Evolutionary conservation across 2,329 filamentous ascomycete genomes (phyloP).

Genomic region (Ophiognomonia clavigignenti-juglandacearum): DNA sequence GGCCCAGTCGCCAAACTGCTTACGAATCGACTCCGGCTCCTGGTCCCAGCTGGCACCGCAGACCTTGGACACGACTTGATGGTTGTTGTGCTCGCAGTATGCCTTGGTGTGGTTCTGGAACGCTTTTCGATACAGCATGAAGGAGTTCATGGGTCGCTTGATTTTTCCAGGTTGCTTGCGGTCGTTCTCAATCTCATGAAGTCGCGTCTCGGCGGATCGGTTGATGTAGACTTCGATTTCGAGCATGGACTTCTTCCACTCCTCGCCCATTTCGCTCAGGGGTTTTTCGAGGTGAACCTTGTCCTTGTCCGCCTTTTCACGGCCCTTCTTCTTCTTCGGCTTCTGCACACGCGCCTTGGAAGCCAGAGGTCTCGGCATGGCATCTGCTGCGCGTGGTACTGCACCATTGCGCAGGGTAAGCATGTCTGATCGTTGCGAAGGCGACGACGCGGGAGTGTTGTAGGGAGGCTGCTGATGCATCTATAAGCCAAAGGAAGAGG

Average conservation of each 20-base stretch:
- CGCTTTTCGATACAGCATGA: conserved; percentile 94
- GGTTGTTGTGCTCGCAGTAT: conserved; percentile 80
- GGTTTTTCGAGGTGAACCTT: conserved; percentile 50
- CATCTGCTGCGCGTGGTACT: conserved; percentile 13
- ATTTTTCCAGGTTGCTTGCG: conserved; percentile 66
- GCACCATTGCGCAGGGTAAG: conserved; percentile 34
- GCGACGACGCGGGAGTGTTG: conserved; percentile 48
- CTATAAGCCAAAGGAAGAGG: conserved; percentile 2
- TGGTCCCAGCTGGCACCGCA: conserved; percentile 82
- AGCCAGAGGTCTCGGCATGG: conserved; percentile 18
- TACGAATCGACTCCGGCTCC: conserved; percentile 68
- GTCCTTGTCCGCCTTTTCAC: conserved; percentile 37
- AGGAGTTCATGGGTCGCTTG: conserved; percentile 93
- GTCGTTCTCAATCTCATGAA: conserved; percentile 62
- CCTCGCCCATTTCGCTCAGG: conserved; percentile 66
- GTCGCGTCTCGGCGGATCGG: conserved; percentile 61
- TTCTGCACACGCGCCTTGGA: conserved; percentile 26
- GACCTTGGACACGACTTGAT: conserved; percentile 86
- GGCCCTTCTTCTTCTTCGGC: conserved; percentile 36
- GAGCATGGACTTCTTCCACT: conserved; percentile 51
- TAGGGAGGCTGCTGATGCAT: conserved; percentile 31
- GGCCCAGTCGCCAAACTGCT: conserved; percentile 74
- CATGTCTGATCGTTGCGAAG: conserved; percentile 31
- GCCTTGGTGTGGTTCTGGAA: conserved; percentile 83
- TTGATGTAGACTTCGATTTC: conserved; percentile 81